Base-by-base conservation (phyloP, 306 rosid genomes). In the Fragaria ananassa region DNA sequence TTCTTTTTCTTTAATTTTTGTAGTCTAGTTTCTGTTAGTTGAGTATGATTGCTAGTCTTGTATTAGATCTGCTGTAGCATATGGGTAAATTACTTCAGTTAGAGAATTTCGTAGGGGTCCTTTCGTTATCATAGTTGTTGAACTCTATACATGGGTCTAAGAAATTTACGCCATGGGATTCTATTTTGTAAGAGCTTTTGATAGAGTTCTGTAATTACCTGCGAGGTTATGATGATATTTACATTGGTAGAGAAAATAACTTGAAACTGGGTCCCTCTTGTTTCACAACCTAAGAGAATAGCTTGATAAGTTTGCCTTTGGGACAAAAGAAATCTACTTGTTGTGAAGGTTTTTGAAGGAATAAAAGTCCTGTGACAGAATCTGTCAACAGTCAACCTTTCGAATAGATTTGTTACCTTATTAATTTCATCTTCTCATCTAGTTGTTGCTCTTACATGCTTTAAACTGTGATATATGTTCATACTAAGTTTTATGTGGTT, bases 371-470 rank as follows among this genome's bases (percentile, higher is more conserved):
- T 51, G 49, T 71, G 2, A 35, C 49, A 51, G 18, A 71, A 71
- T 27, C 8, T 11, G 62, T 63, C 9, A 70, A 49, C 19, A 41
- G 8, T 41, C 44, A 41, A 41, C 44, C 44, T 41, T 41, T 41
- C 2, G 44, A 41, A n/a, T 76, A 10, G 10, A 23, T 67, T 68
- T 69, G 21, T 57, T 23, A 67, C 44, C 54, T 4, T 57, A 8
- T 23, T 23, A 58, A 4, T 58, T 11, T 19, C 21, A 58, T 39
- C 1, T 5, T 54, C 70, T n/a, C 45, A 70, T 45, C 53, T 77
- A 44, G 81, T 58, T 29, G 23, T 10, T 78, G 37, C 62, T 71
- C 25, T 63, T 66, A 31, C 74, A 65, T 65, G 61, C 45, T 53
- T 65, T 67, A 54, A 54, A 25, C 67, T 62, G 53, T 73, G 71